Conservation (phyloP, 1,139 yeast genomes). For the Debaryomyces subglobosus region DNA sequence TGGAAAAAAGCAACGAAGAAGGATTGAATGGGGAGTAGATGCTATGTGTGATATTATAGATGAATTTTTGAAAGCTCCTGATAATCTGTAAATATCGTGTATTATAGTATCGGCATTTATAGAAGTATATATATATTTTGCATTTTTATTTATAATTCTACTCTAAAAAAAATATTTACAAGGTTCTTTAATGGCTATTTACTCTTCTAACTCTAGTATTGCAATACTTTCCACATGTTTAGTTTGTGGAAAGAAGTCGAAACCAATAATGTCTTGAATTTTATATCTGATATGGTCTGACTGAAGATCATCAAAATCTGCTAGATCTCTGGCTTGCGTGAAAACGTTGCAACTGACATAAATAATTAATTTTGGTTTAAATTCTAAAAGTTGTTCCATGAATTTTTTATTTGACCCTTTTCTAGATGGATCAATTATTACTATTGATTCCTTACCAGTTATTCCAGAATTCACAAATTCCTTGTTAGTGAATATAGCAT, state of each 20-base stretch:
- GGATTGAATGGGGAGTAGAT: constrained; percentile 74
- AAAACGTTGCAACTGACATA: constrained; percentile 52
- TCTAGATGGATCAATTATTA: constrained; percentile 51
- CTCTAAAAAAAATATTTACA: background rate
- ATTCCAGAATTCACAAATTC: constrained; percentile 29
- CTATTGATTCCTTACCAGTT: constrained; percentile 37
- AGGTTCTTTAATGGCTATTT: background rate
- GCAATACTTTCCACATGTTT: constrained; percentile 52
- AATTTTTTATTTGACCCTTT: constrained; percentile 43
- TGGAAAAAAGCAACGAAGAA: constrained; percentile 59
- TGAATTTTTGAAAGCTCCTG: constrained; percentile 37
- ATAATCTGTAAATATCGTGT: constrained; percentile 3
- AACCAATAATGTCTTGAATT: constrained; percentile 39
- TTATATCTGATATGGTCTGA: constrained; percentile 22
- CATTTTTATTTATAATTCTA: background rate
- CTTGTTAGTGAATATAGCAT: constrained; percentile 32
- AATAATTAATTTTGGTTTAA: constrained; percentile 40
- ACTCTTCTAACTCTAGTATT: constrained; percentile 27
- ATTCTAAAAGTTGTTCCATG: constrained; percentile 37
- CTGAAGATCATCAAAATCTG: constrained; percentile 30
- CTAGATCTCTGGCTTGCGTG: constrained; percentile 50
- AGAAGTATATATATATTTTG: background rate
- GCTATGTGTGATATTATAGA: constrained; percentile 57
- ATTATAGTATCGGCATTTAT: background rate
- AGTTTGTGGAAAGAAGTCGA: constrained; percentile 54